Evolutionary conservation across 352 stramenopile genomes (phyloP), one percentile per base, ranked within the genome.

Genomic region (Blastocystis sp.): DNA sequence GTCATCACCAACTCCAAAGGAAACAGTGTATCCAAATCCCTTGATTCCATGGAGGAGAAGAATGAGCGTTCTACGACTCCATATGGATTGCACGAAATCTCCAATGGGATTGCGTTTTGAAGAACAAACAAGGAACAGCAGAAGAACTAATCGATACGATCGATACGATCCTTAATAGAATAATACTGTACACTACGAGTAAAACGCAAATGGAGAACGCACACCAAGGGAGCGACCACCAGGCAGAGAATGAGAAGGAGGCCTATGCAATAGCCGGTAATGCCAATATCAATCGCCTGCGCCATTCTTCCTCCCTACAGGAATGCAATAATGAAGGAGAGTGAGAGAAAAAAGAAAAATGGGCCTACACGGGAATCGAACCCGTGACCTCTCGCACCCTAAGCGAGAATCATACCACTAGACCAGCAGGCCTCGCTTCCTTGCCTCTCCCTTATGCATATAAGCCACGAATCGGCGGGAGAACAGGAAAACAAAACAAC

Each of bases 341-440:
- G n/a, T n/a, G n/a, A n/a, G 28, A 34, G 1, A 17, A 69, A 74
- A 1, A 74, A 53, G 11, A 74, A 74, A 34, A 52, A 74, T 53
- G 64, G 64, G 64, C 64, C 64, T 74, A 74, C 64, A 74, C 64
- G 64, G 64, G 64, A 74, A 74, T 74, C 64, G 64, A 34, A 34
- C 28, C 28, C 28, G 28, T 34, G 28, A 34, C 28, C 28, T 34
- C 28, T 34, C 28, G 28, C 28, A 34, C 28, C 28, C 28, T 34
- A 34, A 34, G 28, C 28, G 28, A 34, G 28, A 34, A 34, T 34
- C 28, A 34, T 34, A 34, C 28, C 28, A 34, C 28, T 34, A 34
- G 28, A 34, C 28, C 28, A 34, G 28, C 45, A 74, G 10, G 10
- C 52, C 52, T 61, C 52, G 52, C 52, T 19, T 61, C 52, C 52